Evolutionary conservation across 495 filamentous ascomycete genomes (phyloP).

Genomic region (Aspergillus panamensis): DNA sequence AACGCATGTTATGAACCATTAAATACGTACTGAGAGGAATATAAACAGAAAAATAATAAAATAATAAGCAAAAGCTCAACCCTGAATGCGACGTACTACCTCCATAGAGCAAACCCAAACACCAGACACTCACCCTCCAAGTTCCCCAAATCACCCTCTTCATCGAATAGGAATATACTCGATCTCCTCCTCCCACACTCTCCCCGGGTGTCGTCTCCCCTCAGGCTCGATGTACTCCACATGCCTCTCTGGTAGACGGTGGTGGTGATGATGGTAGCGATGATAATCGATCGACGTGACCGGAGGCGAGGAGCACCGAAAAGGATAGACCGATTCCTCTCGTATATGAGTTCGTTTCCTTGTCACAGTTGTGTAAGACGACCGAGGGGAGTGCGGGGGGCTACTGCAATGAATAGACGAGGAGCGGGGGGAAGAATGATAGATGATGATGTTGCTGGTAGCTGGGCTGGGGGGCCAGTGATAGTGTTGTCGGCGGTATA

Average conservation of each 20-base stretch:
- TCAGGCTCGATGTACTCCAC: conserved; percentile 18
- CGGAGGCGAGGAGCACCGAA: neutral
- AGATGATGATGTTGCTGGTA: neutral
- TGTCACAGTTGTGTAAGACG: conserved; percentile 19
- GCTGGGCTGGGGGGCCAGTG: conserved; percentile 2
- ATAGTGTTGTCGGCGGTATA: conserved; percentile 5
- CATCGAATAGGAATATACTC: conserved; percentile 17
- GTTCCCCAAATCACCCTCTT: neutral
- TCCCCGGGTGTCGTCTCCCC: conserved; percentile 3
- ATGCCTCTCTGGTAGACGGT: neutral
- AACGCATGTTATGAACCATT: too few relatives aligned
- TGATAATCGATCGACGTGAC: neutral
- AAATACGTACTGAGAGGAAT: too few relatives aligned
- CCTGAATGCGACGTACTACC: too few relatives aligned
- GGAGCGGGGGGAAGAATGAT: neutral
- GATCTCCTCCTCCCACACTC: conserved; percentile 11
- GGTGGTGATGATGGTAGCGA: neutral
- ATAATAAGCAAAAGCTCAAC: too few relatives aligned
- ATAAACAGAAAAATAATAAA: too few relatives aligned
- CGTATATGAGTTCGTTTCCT: conserved; percentile 13
- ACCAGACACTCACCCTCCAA: neutral
- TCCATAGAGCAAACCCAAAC: neutral
- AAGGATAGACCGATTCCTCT: conserved; percentile 15
- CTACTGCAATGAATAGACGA: conserved; percentile 7
- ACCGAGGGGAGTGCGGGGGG: conserved; percentile 9